These are phyloP conservation scores for Pseudonitzschia pungens DNA, from an alignment of 108 stramenopile species.

Conservation along the genomic window DNA sequence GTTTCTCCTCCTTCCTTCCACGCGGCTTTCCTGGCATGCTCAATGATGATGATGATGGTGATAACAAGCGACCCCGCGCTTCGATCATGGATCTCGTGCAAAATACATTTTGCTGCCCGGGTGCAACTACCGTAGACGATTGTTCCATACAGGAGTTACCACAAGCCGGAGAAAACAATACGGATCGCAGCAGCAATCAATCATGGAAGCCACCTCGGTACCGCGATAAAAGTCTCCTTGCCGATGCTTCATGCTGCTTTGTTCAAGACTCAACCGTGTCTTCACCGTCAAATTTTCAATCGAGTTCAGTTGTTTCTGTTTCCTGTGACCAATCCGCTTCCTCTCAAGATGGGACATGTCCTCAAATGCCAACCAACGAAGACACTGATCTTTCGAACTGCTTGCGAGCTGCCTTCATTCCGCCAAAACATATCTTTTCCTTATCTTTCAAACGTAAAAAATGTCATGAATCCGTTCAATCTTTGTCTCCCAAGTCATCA, in stretches of 20 bases:
- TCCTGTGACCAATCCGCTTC: not conserved
- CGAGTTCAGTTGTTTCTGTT: not conserved
- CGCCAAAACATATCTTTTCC: constrained; percentile 19
- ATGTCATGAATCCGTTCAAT: not conserved
- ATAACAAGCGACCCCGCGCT: not conserved
- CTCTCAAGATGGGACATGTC: not conserved
- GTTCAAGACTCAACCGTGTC: not conserved
- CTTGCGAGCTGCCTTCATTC: constrained; percentile 29
- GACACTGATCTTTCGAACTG: not conserved
- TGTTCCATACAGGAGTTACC: not conserved
- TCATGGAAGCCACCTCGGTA: constrained; percentile 12
- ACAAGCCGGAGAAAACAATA: no score
- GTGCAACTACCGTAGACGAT: not conserved
- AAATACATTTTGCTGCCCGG: constrained; percentile 9
- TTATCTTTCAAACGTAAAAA: not conserved
- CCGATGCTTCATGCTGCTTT: not conserved
- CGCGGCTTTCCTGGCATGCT: constrained; percentile 2
- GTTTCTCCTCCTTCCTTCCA: constrained; percentile 1
- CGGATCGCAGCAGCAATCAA: not conserved
- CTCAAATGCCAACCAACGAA: not conserved
- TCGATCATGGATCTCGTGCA: constrained; percentile 1
- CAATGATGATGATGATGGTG: not conserved
- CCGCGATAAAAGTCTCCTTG: constrained; percentile 16
- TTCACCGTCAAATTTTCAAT: not conserved
- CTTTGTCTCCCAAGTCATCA: not conserved